Conservation (phyloP, 2,329 filamentous ascomycete genomes). For the Bipolaris victoriae region DNA sequence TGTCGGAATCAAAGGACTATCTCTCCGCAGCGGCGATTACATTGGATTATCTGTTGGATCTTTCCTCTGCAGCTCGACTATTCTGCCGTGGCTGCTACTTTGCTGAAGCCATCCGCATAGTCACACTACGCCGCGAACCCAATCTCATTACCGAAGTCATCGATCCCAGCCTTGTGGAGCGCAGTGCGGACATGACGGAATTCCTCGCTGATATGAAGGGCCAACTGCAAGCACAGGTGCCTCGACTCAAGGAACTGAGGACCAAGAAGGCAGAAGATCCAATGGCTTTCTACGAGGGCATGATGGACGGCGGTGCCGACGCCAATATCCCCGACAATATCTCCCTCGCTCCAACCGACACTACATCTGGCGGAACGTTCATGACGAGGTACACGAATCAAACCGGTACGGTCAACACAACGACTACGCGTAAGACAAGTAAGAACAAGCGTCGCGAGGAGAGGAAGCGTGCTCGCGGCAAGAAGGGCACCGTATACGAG, state of each 20-base stretch:
- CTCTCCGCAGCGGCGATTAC: constrained; percentile 78
- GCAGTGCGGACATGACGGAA: constrained; percentile 82
- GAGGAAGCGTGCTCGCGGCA: constrained; percentile 89
- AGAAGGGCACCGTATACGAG: constrained; percentile 97
- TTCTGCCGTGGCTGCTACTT: constrained; percentile 90
- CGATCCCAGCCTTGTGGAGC: constrained; percentile 79
- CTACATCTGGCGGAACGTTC: constrained; percentile 79
- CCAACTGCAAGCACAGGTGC: constrained; percentile 83
- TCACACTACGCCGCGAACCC: constrained; percentile 65
- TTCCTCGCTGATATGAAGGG: constrained; percentile 90
- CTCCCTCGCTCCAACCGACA: constrained; percentile 83
- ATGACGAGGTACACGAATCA: constrained; percentile 92
- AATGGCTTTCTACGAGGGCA: constrained; percentile 83
- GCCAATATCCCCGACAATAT: constrained; percentile 88
- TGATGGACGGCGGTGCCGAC: constrained; percentile 40
- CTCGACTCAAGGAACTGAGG: constrained; percentile 82
- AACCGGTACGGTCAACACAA: constrained; percentile 73
- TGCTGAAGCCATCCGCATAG: constrained; percentile 82
- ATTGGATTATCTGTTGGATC: constrained; percentile 77
- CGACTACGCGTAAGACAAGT: constrained; percentile 77
- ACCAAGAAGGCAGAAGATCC: constrained; percentile 83
- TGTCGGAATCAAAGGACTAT: constrained; percentile 86
- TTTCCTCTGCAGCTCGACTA: constrained; percentile 72
- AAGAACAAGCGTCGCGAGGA: constrained; percentile 91
- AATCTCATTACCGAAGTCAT: constrained; percentile 72